These are phyloP conservation scores for Furcasterigmium furcatum DNA, from an alignment of 2,329 filamentous ascomycete genomes.

Conservation along the genomic window DNA sequence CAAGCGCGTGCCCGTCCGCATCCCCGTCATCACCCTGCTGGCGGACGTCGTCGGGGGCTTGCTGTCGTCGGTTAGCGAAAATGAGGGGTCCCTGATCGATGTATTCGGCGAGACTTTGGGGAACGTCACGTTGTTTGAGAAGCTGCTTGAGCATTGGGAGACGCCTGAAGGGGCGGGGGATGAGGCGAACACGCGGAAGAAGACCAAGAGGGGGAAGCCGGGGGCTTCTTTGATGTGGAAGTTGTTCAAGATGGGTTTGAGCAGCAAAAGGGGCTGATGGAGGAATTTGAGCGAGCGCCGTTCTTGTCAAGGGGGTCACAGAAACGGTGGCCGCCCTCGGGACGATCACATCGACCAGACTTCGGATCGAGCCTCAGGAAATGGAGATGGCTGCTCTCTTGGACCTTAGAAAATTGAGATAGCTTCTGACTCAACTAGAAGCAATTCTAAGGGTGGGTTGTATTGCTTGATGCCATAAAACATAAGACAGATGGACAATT, in stretches of 20 bases:
- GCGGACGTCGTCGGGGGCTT: slow-evolving; percentile 33
- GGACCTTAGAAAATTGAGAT: too few species aligned
- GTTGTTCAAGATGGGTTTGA: slow-evolving; percentile 24
- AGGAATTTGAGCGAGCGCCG: too few species aligned
- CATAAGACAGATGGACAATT: too few species aligned
- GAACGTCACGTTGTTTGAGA: slow-evolving; percentile 34
- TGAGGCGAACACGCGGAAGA: slow-evolving; percentile 8
- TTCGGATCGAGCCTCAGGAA: too few species aligned
- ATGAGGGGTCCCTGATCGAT: slow-evolving; percentile 22
- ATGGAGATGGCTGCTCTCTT: too few species aligned
- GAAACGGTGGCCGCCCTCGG: too few species aligned
- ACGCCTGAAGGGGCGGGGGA: slow-evolving; percentile 15
- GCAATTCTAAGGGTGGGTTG: too few species aligned
- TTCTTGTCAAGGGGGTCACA: too few species aligned
- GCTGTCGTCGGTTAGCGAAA: slow-evolving; percentile 17
- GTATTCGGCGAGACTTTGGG: slow-evolving; percentile 32
- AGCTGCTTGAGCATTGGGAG: slow-evolving; percentile 26
- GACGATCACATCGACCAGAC: too few species aligned
- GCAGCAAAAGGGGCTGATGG: slow-evolving; percentile 11
- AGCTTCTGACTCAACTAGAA: too few species aligned
- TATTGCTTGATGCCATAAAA: too few species aligned
- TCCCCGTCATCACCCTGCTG: slow-evolving; percentile 34
- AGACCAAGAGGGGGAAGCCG: slow-evolving; percentile 12
- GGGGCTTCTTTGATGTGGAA: slow-evolving; percentile 17
- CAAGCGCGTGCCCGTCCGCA: slow-evolving; percentile 27